Evolutionary conservation across 2,329 filamentous ascomycete species (phyloP).

Genomic region (Alternaria ethzedia): DNA sequence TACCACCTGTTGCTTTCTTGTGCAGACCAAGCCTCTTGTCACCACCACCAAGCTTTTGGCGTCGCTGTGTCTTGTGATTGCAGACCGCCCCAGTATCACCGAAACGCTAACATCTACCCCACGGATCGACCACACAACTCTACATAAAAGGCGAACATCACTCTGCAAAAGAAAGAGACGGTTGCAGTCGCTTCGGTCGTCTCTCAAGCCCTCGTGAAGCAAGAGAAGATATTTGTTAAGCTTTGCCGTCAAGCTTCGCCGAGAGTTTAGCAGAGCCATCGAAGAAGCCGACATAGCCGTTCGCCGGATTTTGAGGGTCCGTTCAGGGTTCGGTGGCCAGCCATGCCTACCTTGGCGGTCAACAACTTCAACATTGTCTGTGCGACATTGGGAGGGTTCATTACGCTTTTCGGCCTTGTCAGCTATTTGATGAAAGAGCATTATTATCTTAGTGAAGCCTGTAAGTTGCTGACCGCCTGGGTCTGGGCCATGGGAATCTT

Average conservation of each 20-base stretch:
- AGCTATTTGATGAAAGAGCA: slow-evolving; percentile 89
- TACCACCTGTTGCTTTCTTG: background rate
- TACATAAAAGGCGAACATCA: background rate
- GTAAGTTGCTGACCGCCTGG: slow-evolving; percentile 60
- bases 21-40: background rate
- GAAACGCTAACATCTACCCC: background rate
- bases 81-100: background rate
- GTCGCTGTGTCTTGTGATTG: background rate
- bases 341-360: slow-evolving; percentile 67
- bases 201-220: background rate
- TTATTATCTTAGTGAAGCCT: slow-evolving; percentile 88
- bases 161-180: background rate
- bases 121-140: background rate
- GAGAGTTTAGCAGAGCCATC: background rate
- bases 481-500: background rate
- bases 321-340: background rate
- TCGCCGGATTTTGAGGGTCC: background rate
- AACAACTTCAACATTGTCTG: slow-evolving; percentile 86
- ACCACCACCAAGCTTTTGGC: background rate
- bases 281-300: slow-evolving; percentile 7
- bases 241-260: slow-evolving; percentile 13
- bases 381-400: slow-evolving; percentile 81
- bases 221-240: background rate
- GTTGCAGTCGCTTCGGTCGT: background rate
- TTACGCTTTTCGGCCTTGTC: slow-evolving; percentile 87